A percentile compares a stretch with the other conserved stretches of the same genome.
Conservation (phyloP, 305 asterid genomes). For the Fraxinus latifolia region DNA sequence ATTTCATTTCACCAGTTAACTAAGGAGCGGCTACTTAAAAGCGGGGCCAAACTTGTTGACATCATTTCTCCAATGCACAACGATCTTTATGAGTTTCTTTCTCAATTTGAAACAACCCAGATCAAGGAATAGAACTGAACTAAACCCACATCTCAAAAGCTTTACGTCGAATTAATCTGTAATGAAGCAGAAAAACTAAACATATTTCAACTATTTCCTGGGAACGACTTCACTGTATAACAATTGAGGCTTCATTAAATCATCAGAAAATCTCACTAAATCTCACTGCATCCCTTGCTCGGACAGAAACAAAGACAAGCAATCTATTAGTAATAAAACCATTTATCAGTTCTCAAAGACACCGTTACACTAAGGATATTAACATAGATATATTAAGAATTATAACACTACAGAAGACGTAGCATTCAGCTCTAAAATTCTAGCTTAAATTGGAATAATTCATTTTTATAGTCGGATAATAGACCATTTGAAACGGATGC, state of each 20-base stretch:
- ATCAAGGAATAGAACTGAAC: slow-evolving; percentile 5
- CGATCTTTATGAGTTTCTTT: neutral
- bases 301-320: neutral
- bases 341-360: neutral
- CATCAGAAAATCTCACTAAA: neutral
- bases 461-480: neutral
- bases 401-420: neutral
- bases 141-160: slow-evolving; percentile 10
- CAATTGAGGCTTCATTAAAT: slow-evolving; percentile 6
- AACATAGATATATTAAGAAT: neutral
- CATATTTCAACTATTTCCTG: neutral
- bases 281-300: neutral
- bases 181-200: slow-evolving; percentile 1
- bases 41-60: neutral
- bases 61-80: neutral
- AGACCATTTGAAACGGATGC: neutral
- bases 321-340: neutral
- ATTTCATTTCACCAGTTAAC: neutral
- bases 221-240: slow-evolving; percentile 6
- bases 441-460: neutral
- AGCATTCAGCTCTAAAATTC: too few species aligned
- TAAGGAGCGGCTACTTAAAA: neutral
- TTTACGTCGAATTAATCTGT: neutral
- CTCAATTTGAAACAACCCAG: slow-evolving; percentile 8
- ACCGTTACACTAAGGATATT: neutral